phyloP scores from a whole-genome alignment of 2,329 filamentous ascomycete species.

The Nemania serpens region DNA sequence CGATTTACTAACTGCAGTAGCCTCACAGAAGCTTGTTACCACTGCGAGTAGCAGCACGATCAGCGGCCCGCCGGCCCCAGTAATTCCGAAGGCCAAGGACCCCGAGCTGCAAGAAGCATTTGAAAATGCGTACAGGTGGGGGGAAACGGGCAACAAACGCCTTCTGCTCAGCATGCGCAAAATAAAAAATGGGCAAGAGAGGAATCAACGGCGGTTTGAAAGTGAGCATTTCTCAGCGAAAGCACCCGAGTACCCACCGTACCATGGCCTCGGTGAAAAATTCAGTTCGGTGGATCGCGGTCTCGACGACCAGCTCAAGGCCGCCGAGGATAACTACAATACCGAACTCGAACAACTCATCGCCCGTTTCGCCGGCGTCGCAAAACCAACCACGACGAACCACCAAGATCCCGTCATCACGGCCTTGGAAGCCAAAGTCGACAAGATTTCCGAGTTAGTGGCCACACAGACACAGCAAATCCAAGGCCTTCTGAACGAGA shows the following conservation, averaged over 20 bases:
- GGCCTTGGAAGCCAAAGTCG: conserved; percentile 33
- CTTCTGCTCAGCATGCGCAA: conserved; percentile 14
- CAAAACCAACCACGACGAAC: conserved; percentile 13
- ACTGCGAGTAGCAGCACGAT: neutral
- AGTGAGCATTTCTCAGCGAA: conserved; percentile 24
- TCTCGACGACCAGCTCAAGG: conserved; percentile 27
- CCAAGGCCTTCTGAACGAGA: conserved; percentile 16
- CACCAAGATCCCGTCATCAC: conserved; percentile 23
- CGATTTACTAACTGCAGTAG: conserved; percentile 16
- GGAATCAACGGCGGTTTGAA: conserved; percentile 4
- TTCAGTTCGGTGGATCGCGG: conserved; percentile 26
- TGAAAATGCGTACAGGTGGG: conserved; percentile 25
- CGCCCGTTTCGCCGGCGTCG: conserved; percentile 11
- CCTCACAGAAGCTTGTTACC: conserved; percentile 14
- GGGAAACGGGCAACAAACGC: conserved; percentile 17
- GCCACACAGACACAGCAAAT: conserved; percentile 28
- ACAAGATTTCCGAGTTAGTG: conserved; percentile 25
- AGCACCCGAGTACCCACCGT: conserved; percentile 31
- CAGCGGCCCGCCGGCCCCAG: neutral
- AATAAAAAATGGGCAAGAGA: conserved; percentile 11
- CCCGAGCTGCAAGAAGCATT: conserved; percentile 34
- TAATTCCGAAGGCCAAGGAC: conserved; percentile 32
- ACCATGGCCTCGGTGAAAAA: conserved; percentile 28
- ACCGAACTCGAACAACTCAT: conserved; percentile 30
- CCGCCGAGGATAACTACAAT: conserved; percentile 24